Evolutionary conservation across 2,329 filamentous ascomycete species (phyloP), one percentile per base, ranked within the genome.

Genomic region (Nigrograna mackinnonii): DNA sequence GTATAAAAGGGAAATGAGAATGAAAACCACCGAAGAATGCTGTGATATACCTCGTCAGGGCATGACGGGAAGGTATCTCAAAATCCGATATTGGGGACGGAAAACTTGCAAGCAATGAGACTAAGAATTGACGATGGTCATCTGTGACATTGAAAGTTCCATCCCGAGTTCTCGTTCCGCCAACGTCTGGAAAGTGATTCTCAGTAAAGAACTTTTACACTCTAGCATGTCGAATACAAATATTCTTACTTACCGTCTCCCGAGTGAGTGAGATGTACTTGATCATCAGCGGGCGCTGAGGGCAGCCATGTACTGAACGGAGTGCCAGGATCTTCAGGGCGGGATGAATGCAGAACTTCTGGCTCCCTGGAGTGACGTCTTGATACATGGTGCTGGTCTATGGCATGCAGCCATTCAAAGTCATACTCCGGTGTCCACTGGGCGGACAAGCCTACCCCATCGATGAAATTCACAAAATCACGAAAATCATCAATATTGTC

Each of bases 1-100:
- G 62, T 12, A 67, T 60, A 40, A 66, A 64, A 1, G 62, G 62
- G 13, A 64, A 61, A 37, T 66, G 62, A 9, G 57, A 58, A 13
- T 66, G 62, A 30, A 64, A 67, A 22, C 65, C 49, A 3, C 47
- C 36, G 20, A 64, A 64, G 37, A 62, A 64, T 6, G 58, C 59
- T 3, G 58, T 63, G 17, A 64, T 57, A 30, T 64, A 63, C 19
- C 60, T 51, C 3, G 60, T 60, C 13, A 63, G 44, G 7, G 60
- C 51, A 41, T 63, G 59, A 13, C 59, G 53, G 3, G 60, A 64
- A 2, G 60, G 60, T 14, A 64, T 57, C 20, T 55, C 54, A n/a
- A 62, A 64, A 6, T 49, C 38, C 2, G 53, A 50, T 17, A 62
- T 59, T 2, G 56, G 54, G 6, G 39, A 11, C 16, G 50, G 42